Base-by-base conservation (phyloP, 192 early-diverging fungal species). In the Radiomyces spectabilis region DNA sequence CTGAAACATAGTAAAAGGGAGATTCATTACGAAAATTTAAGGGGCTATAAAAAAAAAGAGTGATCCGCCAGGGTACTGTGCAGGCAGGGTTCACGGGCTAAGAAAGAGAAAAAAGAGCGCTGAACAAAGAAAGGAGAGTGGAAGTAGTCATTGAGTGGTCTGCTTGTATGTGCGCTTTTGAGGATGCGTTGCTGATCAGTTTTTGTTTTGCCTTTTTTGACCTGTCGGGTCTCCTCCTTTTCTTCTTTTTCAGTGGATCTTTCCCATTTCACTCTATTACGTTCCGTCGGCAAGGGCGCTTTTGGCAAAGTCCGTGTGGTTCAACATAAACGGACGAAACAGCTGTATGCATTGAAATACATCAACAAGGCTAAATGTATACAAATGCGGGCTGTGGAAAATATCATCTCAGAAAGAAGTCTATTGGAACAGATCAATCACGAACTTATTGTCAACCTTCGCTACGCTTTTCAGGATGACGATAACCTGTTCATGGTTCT, bases 221-320 rank as follows among this genome's bases (percentile, higher is more conserved):
- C 19, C 19, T 48, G 21, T 13, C 5, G n/a, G n/a, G n/a, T n/a
- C n/a, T n/a, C n/a, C n/a, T n/a, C n/a, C n/a, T n/a, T n/a, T n/a
- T n/a, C n/a, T n/a, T n/a, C n/a, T n/a, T 48, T 48, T 22, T 21
- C 30, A 48, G 46, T 48, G 3, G 46, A 48, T n/a, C 16, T 48
- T 21, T 27, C 46, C 47, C 90, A 97, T 62, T 97, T 97, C 63
- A 81, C 89, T 44, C 81, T 97, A 33, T 69, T 94, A 32, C 80
- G 92, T 26, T 87, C 85, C 8, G 89, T 97, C 27, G 94, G 94
- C 8, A 90, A 91, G 49, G 94, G 94, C 4, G 90, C 92, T 8
- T 97, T 97, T 68, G 94, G 94, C 49, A 97, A 84, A 78, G 86
- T 93, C 45, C 87, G 92, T 19, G 89, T 97, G 1, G 93, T 94